Percentiles rank a stretch among this genome's conserved stretches.
Conservation (phyloP, 768 basidiomycete species). For the Lentinula sp. region DNA sequence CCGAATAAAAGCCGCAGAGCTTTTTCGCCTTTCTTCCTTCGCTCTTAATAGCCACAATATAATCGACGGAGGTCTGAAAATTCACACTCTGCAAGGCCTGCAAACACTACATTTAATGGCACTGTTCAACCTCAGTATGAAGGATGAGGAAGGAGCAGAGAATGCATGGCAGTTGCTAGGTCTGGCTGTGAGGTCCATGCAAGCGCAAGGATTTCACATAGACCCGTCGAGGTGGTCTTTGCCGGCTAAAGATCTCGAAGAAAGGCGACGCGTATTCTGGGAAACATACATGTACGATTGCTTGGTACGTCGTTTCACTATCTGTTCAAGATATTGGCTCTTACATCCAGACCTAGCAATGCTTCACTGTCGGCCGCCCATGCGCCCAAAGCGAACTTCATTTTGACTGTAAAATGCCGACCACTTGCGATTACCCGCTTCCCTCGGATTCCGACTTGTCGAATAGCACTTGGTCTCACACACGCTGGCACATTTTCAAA, state of each 20-base stretch:
- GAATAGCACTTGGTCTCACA: constrained; percentile 13
- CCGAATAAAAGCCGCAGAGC: constrained; percentile 7
- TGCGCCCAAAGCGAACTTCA: constrained; percentile 14
- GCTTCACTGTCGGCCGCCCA: constrained; percentile 17
- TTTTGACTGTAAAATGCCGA: constrained; percentile 19
- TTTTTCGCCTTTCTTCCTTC: constrained; percentile 12
- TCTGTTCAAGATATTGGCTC: neutral
- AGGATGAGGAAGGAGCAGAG: constrained; percentile 15
- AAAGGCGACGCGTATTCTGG: constrained; percentile 17
- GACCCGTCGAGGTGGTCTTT: constrained; percentile 18
- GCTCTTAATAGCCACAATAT: constrained; percentile 13
- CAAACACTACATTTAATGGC: constrained; percentile 17
- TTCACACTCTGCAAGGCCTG: constrained; percentile 15
- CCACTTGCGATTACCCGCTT: constrained; percentile 16
- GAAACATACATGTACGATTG: constrained; percentile 17
- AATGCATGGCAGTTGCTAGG: constrained; percentile 17
- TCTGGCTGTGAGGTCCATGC: constrained; percentile 16
- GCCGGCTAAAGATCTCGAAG: constrained; percentile 13
- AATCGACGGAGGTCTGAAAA: constrained; percentile 9
- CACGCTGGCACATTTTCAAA: constrained; percentile 16
- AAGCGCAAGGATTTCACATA: constrained; percentile 19
- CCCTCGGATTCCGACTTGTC: constrained; percentile 14
- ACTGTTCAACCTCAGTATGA: constrained; percentile 14
- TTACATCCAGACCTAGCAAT: constrained; percentile 10
- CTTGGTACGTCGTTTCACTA: constrained; percentile 7